Base-by-base conservation (phyloP, 768 basidiomycete species). In the Phaffia australis region DNA sequence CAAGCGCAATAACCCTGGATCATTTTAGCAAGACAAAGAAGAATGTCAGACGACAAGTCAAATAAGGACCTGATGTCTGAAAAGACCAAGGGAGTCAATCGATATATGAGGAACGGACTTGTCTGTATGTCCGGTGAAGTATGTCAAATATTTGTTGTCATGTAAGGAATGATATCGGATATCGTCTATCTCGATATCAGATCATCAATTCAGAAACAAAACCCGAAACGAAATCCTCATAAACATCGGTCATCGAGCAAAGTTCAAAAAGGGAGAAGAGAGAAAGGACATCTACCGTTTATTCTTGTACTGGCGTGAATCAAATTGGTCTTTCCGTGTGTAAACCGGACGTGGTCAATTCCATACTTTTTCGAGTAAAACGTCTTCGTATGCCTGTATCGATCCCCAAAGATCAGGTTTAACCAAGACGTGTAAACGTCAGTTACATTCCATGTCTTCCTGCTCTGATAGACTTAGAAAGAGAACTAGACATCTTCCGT, bases 361-460 rank as follows among this genome's bases (percentile, higher is more conserved):
- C 95, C 95, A 76, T 98, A 99, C 76, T 99, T 99, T 77, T 93
- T 92, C 0, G 93, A 97, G 72, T 86, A 83, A 3, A 92, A 77
- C 1, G 85, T 86, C 76, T 89, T 92, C 46, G 83, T 72, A 60
- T 82, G 81, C 63, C 80, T 93, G 14, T 63, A n/a, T 7, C 4
- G 3, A 1, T 16, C 3, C 3, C 54, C 14, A 14, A 11, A 51
- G 47, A 16, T 6, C 1, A 23, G 25, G 29, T 21, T 30, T 16
- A 30, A 27, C 9, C 23, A 25, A 60, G 21, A 27, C 19, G 25
- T 19, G 21, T 21, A 21, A 55, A 11, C 42, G 14, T 15, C n/a
- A 19, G 32, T 19, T 29, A 21, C 18, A 19, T 14, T 27, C 25
- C 21, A 25, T 14, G 16, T 19, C 7, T n/a, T n/a, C n/a, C 50